phyloP scores from a whole-genome alignment of 768 basidiomycete species.

The Phylloporus sp. region DNA sequence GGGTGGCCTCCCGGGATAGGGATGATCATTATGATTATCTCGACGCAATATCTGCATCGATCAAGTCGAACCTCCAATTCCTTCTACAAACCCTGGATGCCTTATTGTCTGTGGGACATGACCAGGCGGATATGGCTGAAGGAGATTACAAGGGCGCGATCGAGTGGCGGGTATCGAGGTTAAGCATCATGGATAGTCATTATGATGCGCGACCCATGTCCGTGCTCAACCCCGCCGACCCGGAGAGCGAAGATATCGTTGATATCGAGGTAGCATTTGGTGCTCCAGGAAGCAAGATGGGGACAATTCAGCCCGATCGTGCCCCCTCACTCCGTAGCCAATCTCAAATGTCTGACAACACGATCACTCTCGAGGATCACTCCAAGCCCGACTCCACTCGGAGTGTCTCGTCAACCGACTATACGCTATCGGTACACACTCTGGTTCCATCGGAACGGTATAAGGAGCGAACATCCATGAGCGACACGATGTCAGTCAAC shows the following conservation, averaged over 20 bases:
- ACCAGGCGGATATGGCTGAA: slow-evolving; percentile 65
- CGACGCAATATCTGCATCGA: slow-evolving; percentile 44
- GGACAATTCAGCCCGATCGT: slow-evolving; percentile 18
- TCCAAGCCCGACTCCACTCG: slow-evolving; percentile 16
- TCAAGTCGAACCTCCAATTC: slow-evolving; percentile 52
- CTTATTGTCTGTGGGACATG: slow-evolving; percentile 58
- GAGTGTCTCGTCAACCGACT: slow-evolving; percentile 20
- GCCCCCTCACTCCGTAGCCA: slow-evolving; percentile 29
- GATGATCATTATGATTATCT: slow-evolving; percentile 38
- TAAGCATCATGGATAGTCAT: slow-evolving; percentile 54
- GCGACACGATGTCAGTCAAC: slow-evolving; percentile 18
- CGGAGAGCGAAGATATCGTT: slow-evolving; percentile 48
- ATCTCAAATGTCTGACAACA: slow-evolving; percentile 33
- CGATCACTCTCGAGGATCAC: slow-evolving; percentile 30
- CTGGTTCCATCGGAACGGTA: slow-evolving; percentile 20
- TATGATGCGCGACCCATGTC: slow-evolving; percentile 41
- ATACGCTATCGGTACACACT: slow-evolving; percentile 25
- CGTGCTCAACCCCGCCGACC: slow-evolving; percentile 36
- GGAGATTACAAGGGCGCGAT: slow-evolving; percentile 72
- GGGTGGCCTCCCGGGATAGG: slow-evolving; percentile 7
- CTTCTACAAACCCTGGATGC: slow-evolving; percentile 58
- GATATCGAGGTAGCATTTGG: slow-evolving; percentile 53
- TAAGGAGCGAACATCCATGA: slow-evolving; percentile 15
- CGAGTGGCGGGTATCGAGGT: slow-evolving; percentile 69
- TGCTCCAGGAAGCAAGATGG: slow-evolving; percentile 33